Evolutionary conservation across 306 rosid genomes (phyloP).

Genomic region (Pueraria montana): DNA sequence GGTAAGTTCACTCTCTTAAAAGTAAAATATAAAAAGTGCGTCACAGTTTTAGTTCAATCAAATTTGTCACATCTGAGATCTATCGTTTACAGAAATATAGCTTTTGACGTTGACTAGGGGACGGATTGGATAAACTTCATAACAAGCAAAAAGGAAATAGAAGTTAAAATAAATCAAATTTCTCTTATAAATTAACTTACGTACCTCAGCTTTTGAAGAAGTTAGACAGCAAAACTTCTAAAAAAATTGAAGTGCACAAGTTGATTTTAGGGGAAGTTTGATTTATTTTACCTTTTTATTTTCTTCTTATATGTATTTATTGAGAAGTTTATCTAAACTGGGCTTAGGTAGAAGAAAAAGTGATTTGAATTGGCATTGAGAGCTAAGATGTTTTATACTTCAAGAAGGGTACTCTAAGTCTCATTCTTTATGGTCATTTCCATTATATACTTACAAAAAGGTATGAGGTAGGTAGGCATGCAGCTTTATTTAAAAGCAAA

Average conservation of each 20-base stretch:
- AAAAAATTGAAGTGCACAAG: not conserved
- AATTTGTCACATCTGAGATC: constrained; percentile 33
- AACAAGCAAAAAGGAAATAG: not conserved
- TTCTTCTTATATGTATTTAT: not conserved
- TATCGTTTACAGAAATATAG: not conserved
- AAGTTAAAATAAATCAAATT: not conserved
- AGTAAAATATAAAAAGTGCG: constrained; percentile 29
- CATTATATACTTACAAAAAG: constrained; percentile 17
- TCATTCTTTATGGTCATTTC: constrained; percentile 19
- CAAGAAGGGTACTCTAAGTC: constrained; percentile 18
- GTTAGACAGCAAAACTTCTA: not conserved
- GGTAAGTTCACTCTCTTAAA: constrained; percentile 64
- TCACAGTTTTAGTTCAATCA: constrained; percentile 17
- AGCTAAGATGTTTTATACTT: constrained; percentile 19
- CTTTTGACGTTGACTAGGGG: constrained; percentile 17
- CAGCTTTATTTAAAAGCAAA: constrained; percentile 25
- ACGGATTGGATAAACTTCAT: not conserved
- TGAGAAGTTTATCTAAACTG: not conserved
- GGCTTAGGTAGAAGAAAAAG: not conserved
- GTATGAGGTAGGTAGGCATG: not conserved
- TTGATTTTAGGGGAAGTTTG: not conserved
- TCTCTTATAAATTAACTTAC: not conserved
- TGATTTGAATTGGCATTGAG: not conserved
- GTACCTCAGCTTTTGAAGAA: not conserved
- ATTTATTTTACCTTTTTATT: not conserved